Evolutionary conservation across 1,284 basidiomycete genomes (phyloP).

Genomic region (Sporisorium iseilematis-ciliati): DNA sequence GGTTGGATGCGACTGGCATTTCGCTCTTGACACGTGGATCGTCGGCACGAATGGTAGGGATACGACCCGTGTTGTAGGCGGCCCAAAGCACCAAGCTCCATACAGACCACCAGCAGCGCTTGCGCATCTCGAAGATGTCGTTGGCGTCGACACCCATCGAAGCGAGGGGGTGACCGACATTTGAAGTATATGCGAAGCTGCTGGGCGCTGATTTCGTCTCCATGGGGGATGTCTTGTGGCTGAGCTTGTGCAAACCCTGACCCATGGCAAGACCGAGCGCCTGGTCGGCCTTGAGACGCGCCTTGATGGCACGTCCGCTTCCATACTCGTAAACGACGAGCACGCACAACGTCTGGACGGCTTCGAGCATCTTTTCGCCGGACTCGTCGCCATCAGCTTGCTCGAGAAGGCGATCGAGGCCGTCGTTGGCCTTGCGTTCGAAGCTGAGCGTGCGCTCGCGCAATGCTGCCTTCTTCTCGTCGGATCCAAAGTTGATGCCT

Average conservation of each 20-base stretch:
- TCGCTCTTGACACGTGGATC: conserved; percentile 63
- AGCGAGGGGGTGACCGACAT: conserved; percentile 32
- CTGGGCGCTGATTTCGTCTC: conserved; percentile 35
- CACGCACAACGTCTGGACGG: conserved; percentile 60
- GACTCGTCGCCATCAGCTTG: conserved; percentile 40
- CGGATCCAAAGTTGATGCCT: conserved; percentile 57
- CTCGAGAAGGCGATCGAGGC: conserved; percentile 57
- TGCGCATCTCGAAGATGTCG: conserved; percentile 63
- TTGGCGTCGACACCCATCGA: conserved; percentile 38
- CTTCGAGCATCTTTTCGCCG: conserved; percentile 53
- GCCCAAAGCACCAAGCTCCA: conserved; percentile 62
- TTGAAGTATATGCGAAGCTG: conserved; percentile 45
- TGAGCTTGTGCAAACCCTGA: conserved; percentile 60
- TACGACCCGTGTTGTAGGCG: conserved; percentile 63
- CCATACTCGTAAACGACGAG: conserved; percentile 64
- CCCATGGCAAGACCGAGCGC: conserved; percentile 65
- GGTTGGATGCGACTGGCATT: conserved; percentile 48
- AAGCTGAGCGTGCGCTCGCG: conserved; percentile 44
- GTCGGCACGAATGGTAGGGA: conserved; percentile 64
- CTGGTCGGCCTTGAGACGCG: conserved; percentile 64
- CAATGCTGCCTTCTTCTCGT: conserved; percentile 50
- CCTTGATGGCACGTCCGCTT: conserved; percentile 61
- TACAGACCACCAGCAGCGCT: conserved; percentile 63
- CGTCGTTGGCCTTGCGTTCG: conserved; percentile 57
- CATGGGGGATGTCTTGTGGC: conserved; percentile 28